Percentiles rank a stretch among this genome's conserved stretches.
These are phyloP conservation scores for Vaccinium vitisidaea DNA, from an alignment of 148 eudicot species.

Conservation along the genomic window DNA sequence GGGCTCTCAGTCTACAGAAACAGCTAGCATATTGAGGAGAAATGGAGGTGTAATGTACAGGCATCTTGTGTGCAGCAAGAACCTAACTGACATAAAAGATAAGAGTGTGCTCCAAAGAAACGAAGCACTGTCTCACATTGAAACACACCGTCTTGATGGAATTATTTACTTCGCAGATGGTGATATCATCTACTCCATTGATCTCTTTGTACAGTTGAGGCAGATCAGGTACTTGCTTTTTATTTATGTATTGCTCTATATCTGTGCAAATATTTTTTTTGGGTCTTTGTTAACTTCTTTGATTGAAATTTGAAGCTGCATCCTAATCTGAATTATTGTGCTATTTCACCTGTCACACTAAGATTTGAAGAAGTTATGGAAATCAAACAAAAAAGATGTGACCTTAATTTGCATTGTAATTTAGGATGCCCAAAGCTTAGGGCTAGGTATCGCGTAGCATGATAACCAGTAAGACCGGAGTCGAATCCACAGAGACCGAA, in stretches of 20 bases:
- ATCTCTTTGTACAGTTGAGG: slow-evolving; percentile 64
- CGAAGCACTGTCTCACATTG: slow-evolving; percentile 73
- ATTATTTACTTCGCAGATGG: slow-evolving; percentile 81
- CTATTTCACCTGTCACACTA: not conserved
- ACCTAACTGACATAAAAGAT: slow-evolving; percentile 54
- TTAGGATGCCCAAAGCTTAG: no score
- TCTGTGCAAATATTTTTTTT: not conserved
- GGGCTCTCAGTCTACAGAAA: slow-evolving; percentile 65
- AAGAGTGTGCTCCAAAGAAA: slow-evolving; percentile 63
- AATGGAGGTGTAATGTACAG: slow-evolving; percentile 82
- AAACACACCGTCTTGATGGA: slow-evolving; percentile 72
- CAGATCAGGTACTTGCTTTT: slow-evolving; percentile 62
- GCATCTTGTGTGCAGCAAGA: slow-evolving; percentile 69
- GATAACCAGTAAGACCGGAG: no score
- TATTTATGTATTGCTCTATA: not conserved
- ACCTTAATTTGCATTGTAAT: no score
- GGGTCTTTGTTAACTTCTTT: not conserved
- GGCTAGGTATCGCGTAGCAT: no score
- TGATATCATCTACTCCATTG: slow-evolving; percentile 48
- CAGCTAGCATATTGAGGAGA: slow-evolving; percentile 67
- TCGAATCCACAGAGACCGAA: no score
- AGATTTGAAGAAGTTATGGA: not conserved
- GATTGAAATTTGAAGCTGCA: not conserved
- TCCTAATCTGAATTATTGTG: not conserved
- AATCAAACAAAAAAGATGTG: not conserved